phyloP scores from a whole-genome alignment of 2,329 filamentous ascomycete genomes.

The Fusarium annulatum region DNA sequence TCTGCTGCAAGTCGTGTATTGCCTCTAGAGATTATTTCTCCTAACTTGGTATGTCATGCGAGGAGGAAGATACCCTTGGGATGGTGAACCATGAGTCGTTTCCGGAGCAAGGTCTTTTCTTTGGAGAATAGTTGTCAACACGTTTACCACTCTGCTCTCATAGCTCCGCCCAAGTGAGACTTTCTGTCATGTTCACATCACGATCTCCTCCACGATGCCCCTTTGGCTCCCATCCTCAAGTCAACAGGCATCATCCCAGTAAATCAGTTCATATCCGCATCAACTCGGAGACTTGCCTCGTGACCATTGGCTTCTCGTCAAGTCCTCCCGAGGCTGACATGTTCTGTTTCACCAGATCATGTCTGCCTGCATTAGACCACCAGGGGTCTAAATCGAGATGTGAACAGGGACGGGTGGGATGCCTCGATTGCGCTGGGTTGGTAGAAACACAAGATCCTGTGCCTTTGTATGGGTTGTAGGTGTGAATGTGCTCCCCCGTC shows the following conservation, averaged over 20 bases:
- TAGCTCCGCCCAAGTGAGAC: background rate
- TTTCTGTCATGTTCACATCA: background rate
- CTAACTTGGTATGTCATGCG: background rate
- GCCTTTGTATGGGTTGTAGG: background rate
- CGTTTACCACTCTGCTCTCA: background rate
- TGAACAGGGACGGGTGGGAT: slow-evolving; percentile 4
- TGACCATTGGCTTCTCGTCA: slow-evolving; percentile 26
- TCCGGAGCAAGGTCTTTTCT: background rate
- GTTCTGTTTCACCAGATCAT: slow-evolving; percentile 41
- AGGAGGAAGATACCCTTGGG: slow-evolving; percentile 12
- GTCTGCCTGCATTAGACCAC: slow-evolving; percentile 36
- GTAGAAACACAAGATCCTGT: slow-evolving; percentile 15
- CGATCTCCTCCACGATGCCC: background rate
- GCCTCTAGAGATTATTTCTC: slow-evolving; percentile 51
- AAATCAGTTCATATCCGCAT: slow-evolving; percentile 1
- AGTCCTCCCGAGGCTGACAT: slow-evolving; percentile 25
- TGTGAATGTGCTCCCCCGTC: background rate
- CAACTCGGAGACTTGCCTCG: slow-evolving; percentile 10
- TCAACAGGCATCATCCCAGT: slow-evolving; percentile 16
- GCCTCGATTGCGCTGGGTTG: slow-evolving; percentile 21
- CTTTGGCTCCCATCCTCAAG: background rate
- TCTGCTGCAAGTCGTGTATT: slow-evolving; percentile 64
- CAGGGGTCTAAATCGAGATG: slow-evolving; percentile 42
- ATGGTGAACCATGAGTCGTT: background rate
- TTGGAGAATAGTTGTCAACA: background rate